Conservation (phyloP, 2,329 filamentous ascomycete genomes). For the Cryphonectria naterciae region DNA sequence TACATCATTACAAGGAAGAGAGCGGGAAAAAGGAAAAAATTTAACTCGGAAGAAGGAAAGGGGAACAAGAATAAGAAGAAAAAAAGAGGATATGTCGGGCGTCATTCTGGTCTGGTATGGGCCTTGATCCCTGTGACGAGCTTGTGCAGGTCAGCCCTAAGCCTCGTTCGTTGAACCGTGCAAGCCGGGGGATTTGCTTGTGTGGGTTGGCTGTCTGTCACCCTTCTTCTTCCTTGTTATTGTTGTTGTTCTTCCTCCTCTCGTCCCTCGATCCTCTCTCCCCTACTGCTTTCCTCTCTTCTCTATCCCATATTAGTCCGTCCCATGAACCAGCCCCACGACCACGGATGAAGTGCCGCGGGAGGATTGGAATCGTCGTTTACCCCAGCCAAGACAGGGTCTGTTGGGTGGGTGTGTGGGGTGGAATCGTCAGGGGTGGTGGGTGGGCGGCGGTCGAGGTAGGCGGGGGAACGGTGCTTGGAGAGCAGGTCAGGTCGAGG, state of each 20-base stretch:
- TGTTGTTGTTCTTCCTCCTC: no score
- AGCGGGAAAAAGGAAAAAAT: no score
- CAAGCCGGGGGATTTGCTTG: neutral
- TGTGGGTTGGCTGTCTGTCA: neutral
- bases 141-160: conserved; percentile 1
- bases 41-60: neutral
- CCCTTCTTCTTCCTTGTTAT: no score
- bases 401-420: neutral
- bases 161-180: neutral
- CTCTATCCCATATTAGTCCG: neutral
- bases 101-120: neutral
- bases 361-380: neutral
- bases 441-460: neutral
- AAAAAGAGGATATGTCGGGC: neutral
- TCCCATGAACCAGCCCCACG: neutral
- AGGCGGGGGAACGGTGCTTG: neutral
- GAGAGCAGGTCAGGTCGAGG: neutral
- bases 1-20: neutral
- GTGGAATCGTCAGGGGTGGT: neutral
- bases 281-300: neutral
- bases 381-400: neutral
- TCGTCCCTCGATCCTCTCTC: neutral
- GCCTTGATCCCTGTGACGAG: neutral
- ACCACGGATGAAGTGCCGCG: neutral
- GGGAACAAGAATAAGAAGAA: neutral